These are phyloP conservation scores for Brassica nigra DNA, from an alignment of 345 rosid species.

Conservation along the genomic window DNA sequence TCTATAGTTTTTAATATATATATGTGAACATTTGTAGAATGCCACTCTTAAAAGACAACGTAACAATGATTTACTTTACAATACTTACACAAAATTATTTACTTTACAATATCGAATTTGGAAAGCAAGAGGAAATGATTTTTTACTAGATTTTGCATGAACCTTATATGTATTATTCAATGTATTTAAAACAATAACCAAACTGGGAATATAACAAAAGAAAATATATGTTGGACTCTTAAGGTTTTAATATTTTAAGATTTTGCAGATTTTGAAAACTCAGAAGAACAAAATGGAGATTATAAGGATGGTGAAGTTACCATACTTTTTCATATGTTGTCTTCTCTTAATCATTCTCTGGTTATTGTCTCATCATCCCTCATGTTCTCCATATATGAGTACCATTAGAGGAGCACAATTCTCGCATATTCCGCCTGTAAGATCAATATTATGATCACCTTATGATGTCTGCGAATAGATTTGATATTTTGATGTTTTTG, in stretches of 20 bases:
- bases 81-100: too few relatives aligned
- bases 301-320: slow-evolving; percentile 27
- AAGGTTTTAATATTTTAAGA: background rate
- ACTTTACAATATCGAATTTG: background rate
- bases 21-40: background rate
- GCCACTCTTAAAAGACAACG: background rate
- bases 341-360: slow-evolving; percentile 28
- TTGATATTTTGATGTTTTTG: slow-evolving; percentile 1
- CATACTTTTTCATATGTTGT: slow-evolving; percentile 2
- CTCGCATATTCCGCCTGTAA: slow-evolving; percentile 32
- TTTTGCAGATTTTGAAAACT: background rate
- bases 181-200: background rate
- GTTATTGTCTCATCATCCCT: slow-evolving; percentile 28
- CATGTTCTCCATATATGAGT: background rate
- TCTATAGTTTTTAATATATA: background rate
- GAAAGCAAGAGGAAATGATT: background rate
- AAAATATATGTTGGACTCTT: background rate
- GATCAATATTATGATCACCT: slow-evolving; percentile 16
- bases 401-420: background rate
- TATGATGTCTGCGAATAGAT: background rate
- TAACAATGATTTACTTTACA: background rate
- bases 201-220: background rate
- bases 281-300: slow-evolving; percentile 8
- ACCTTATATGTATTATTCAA: background rate
- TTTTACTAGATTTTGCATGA: slow-evolving; percentile 6